A percentile compares a stretch with the other conserved stretches of the same genome.
Conservation (phyloP, 176 grass and related monocot species). For the Sorghum bicolor region DNA sequence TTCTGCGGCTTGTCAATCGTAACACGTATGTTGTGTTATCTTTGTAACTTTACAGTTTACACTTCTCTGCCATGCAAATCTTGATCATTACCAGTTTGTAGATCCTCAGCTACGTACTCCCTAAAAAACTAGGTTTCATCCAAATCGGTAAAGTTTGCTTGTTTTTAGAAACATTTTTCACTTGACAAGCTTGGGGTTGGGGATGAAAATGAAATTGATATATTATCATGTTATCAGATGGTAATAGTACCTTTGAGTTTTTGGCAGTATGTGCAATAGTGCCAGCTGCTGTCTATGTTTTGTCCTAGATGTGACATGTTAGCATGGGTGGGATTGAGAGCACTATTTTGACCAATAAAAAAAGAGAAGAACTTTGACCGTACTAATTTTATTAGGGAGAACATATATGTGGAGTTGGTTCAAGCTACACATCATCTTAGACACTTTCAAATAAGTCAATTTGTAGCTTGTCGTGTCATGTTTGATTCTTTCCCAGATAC, state of each 20-base stretch:
- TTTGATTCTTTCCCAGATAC: neutral
- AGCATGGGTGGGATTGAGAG: neutral
- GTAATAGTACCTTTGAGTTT: neutral
- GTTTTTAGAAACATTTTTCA: neutral
- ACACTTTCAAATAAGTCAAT: neutral
- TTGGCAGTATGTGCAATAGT: neutral
- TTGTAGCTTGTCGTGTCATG: neutral
- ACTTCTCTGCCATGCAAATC: conserved; percentile 9
- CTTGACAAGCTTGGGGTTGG: neutral
- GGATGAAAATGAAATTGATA: neutral
- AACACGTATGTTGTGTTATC: conserved; percentile 64
- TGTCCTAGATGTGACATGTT: neutral
- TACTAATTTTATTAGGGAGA: neutral
- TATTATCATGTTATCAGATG: neutral
- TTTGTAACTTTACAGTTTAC: conserved; percentile 26
- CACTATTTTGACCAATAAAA: neutral
- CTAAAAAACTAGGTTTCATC: neutral
- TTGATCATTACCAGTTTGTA: neutral
- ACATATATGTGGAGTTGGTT: neutral
- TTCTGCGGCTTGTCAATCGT: conserved; percentile 67
- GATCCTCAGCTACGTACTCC: neutral
- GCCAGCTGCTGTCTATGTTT: neutral
- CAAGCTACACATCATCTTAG: neutral
- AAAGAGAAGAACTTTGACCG: neutral
- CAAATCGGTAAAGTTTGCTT: no score